Evolutionary conservation across 805 yeast species (phyloP).

Genomic region (Cyberlindnera japonica): DNA sequence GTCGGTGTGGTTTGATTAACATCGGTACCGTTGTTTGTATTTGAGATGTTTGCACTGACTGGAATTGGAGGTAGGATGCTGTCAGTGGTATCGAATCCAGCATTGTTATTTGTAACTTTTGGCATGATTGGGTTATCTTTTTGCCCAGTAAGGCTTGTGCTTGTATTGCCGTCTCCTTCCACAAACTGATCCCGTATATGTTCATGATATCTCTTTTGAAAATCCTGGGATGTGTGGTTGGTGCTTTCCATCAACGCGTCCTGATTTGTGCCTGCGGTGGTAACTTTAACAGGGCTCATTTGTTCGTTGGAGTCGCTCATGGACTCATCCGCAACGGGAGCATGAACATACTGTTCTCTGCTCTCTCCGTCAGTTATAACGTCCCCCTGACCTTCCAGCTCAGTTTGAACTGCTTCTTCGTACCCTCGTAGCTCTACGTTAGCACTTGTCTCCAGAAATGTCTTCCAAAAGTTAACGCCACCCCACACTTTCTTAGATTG

Average conservation of each 20-base stretch:
- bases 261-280: conserved; percentile 12
- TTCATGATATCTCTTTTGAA: conserved; percentile 17
- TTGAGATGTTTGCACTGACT: conserved; percentile 22
- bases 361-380: conserved; percentile 1
- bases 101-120: conserved; percentile 10
- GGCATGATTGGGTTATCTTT: conserved; percentile 29
- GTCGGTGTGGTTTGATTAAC: conserved; percentile 28
- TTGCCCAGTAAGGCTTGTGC: not conserved
- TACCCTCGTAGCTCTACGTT: conserved; percentile 56
- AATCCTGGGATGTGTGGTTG: conserved; percentile 18
- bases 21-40: conserved; percentile 25
- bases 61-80: conserved; percentile 27
- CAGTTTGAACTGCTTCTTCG: conserved; percentile 35
- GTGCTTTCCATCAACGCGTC: conserved; percentile 23
- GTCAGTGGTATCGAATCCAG: conserved; percentile 28
- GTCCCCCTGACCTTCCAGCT: conserved; percentile 2
- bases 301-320: conserved; percentile 25
- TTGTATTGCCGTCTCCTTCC: not conserved
- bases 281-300: conserved; percentile 27
- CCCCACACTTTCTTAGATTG: conserved; percentile 61
- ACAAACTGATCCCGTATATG: conserved; percentile 5
- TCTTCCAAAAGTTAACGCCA: conserved; percentile 71
- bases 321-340: conserved; percentile 8
- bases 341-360: not conserved
- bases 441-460: conserved; percentile 72